Evolutionary conservation across 805 yeast genomes (phyloP).

Genomic region (Saturnispora saitoi): DNA sequence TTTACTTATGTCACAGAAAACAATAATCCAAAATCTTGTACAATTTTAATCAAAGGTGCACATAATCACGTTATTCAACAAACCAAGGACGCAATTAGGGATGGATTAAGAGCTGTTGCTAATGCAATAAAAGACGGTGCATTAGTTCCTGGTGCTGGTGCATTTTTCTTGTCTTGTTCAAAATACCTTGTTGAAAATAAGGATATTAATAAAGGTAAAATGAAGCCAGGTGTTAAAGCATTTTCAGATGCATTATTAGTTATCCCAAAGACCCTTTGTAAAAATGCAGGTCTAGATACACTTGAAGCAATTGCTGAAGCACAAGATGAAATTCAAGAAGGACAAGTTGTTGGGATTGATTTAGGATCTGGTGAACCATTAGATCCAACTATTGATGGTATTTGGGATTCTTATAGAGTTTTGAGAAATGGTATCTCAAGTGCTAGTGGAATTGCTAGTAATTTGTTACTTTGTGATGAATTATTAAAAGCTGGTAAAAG

Average conservation of each 20-base stretch:
- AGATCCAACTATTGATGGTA: constrained; percentile 90
- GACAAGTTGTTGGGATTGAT: constrained; percentile 83
- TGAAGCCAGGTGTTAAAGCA: constrained; percentile 84
- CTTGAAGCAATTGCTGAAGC: constrained; percentile 82
- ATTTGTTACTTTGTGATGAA: constrained; percentile 90
- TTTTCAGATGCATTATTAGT: constrained; percentile 87
- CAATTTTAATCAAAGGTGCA: constrained; percentile 89
- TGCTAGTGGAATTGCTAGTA: constrained; percentile 91
- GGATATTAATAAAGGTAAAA: constrained; percentile 63
- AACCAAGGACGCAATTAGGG: constrained; percentile 95
- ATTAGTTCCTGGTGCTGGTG: constrained; percentile 96
- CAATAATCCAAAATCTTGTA: constrained; percentile 82
- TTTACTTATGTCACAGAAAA: constrained; percentile 91
- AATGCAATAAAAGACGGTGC: constrained; percentile 80
- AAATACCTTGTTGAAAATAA: constrained; percentile 51
- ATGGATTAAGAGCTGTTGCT: constrained; percentile 90
- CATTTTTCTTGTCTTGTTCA: constrained; percentile 80
- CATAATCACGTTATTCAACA: constrained; percentile 83
- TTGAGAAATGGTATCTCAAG: constrained; percentile 86
- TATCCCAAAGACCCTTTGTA: constrained; percentile 85
- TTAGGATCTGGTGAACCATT: constrained; percentile 87
- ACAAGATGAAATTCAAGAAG: constrained; percentile 81
- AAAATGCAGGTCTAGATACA: constrained; percentile 90
- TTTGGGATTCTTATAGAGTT: constrained; percentile 95
- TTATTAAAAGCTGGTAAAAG: constrained; percentile 94